These are phyloP conservation scores for Lachnellula arida DNA, from an alignment of 2,329 filamentous ascomycete genomes.

Conservation along the genomic window DNA sequence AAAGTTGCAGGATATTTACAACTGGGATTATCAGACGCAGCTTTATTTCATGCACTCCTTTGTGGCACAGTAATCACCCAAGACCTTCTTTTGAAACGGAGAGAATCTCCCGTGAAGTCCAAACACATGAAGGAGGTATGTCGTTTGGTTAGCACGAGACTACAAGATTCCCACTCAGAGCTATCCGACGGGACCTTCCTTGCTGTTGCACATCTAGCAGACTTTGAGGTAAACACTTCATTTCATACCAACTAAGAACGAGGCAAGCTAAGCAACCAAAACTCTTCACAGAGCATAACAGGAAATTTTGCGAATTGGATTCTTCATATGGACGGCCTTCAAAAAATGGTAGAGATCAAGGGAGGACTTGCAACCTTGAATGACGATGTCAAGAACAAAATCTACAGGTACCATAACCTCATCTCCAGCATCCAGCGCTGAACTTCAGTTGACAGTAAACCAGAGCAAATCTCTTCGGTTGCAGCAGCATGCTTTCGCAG, in stretches of 20 bases:
- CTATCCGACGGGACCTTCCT: not conserved
- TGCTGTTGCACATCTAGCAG: not conserved
- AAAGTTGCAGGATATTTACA: not conserved
- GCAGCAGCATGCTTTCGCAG: not conserved
- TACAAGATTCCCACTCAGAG: not conserved
- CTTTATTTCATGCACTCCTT: slow-evolving; percentile 5
- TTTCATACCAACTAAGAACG: not conserved
- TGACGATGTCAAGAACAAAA: not conserved
- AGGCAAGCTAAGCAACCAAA: not conserved
- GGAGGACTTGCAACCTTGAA: not conserved
- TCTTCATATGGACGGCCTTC: not conserved
- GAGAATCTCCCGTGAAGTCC: not conserved
- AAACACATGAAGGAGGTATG: slow-evolving; percentile 2
- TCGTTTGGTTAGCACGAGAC: not conserved
- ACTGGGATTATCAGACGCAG: slow-evolving; percentile 5
- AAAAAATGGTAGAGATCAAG: not conserved
- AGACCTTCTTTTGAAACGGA: not conserved
- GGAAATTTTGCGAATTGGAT: not conserved
- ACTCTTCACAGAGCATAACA: not conserved
- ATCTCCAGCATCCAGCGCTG: too few species aligned
- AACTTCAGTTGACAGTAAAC: not conserved
- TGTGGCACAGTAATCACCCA: not conserved
- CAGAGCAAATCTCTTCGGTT: not conserved
- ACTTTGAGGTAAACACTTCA: not conserved
- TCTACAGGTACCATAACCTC: not conserved